A percentile compares a stretch with the other conserved stretches of the same genome.
Evolutionary conservation across 164 flowering plant species (phyloP).

Genomic region (Chimonanthus salicifolius): DNA sequence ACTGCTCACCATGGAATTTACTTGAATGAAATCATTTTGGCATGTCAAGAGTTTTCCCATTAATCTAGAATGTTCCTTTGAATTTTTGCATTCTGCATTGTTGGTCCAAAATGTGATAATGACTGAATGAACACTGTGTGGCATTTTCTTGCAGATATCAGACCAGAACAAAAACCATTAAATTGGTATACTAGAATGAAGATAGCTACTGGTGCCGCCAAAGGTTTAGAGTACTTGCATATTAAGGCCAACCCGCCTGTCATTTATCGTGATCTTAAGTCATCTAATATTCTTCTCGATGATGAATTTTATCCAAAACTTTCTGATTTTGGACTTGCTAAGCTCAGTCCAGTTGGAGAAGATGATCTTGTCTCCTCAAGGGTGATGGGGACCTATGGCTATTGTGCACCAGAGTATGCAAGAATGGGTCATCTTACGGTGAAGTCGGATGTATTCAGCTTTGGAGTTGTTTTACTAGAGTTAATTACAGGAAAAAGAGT

Average conservation of each 20-base stretch:
- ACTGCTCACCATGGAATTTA: too few species aligned
- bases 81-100: not conserved
- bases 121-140: not conserved
- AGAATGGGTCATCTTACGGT: constrained; percentile 45
- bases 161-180: constrained; percentile 26
- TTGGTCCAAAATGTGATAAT: not conserved
- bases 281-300: constrained; percentile 56
- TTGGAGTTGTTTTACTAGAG: constrained; percentile 64
- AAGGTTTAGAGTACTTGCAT: constrained; percentile 60
- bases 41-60: not conserved
- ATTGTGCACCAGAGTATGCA: constrained; percentile 63
- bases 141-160: constrained; percentile 23
- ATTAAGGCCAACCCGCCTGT: constrained; percentile 60
- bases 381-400: constrained; percentile 71
- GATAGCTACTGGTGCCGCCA: constrained; percentile 56
- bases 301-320: constrained; percentile 48
- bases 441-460: constrained; percentile 65
- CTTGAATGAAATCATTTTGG: too few species aligned
- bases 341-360: constrained; percentile 43
- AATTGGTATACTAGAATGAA: constrained; percentile 53
- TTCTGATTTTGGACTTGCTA: constrained; percentile 56
- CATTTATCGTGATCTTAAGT: constrained; percentile 55
- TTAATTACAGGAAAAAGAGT: constrained; percentile 65
- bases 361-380: constrained; percentile 41
- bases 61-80: not conserved